A percentile compares a stretch with the other conserved stretches of the same genome.
phyloP scores from a whole-genome alignment of 2,329 filamentous ascomycete species.

The Venturia carpophila region DNA sequence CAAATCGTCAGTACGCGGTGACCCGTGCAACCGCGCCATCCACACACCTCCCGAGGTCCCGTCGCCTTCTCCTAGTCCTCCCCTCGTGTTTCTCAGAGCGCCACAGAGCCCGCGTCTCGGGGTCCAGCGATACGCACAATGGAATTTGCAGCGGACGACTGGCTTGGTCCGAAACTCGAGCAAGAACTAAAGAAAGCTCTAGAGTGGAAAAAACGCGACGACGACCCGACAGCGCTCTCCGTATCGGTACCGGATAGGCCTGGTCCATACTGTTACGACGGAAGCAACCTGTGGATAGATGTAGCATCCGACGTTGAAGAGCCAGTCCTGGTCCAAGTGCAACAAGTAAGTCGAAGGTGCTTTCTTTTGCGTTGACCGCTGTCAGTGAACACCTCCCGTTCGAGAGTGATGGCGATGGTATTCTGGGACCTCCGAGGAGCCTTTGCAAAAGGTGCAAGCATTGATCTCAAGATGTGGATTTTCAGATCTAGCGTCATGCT shows the following conservation, averaged over 20 bases:
- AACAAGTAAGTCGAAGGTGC: background rate
- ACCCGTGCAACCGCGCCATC: constrained; percentile 4
- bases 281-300: constrained; percentile 11
- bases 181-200: constrained; percentile 1
- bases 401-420: no score
- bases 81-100: background rate
- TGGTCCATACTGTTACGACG: constrained; percentile 1
- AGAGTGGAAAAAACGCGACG: constrained; percentile 5
- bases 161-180: constrained; percentile 15
- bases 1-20: background rate
- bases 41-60: background rate
- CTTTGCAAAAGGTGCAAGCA: no score
- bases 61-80: background rate
- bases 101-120: background rate
- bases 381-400: no score
- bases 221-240: background rate
- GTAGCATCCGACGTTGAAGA: no score
- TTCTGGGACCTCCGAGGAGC: no score
- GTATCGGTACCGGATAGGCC: no score
- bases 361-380: background rate
- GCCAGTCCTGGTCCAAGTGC: constrained; percentile 3
- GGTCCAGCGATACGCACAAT: background rate
- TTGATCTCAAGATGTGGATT: no score
- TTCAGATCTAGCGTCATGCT: no score
- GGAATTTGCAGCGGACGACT: background rate